Percentiles rank a stretch among this genome's conserved stretches.
Conservation (phyloP, 345 rosid species). For the Boechera stricta region DNA sequence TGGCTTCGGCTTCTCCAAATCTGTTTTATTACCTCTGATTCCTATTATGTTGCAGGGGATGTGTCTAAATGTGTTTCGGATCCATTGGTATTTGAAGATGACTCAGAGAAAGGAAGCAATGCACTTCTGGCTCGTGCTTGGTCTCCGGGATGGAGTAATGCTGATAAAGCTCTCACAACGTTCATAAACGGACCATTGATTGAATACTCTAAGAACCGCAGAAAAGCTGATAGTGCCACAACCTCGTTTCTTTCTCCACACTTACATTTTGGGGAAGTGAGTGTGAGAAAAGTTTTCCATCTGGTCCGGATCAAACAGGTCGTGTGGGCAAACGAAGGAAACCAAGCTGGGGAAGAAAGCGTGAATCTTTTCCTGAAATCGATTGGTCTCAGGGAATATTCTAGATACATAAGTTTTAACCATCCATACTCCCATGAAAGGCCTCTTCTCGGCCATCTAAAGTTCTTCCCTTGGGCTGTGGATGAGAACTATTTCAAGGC, state of each 20-base stretch:
- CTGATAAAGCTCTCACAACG: constrained; percentile 84
- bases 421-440: constrained; percentile 93
- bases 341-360: constrained; percentile 90
- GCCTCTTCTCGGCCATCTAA: constrained; percentile 94
- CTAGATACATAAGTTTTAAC: constrained; percentile 91
- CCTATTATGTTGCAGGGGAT: constrained; percentile 62
- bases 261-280: constrained; percentile 96
- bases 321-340: constrained; percentile 93
- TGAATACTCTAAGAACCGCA: constrained; percentile 84
- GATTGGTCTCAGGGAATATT: constrained; percentile 94
- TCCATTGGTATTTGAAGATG: constrained; percentile 82
- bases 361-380: constrained; percentile 92
- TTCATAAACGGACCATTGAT: constrained; percentile 85
- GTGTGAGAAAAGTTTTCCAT: constrained; percentile 95
- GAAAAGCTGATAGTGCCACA: constrained; percentile 97
- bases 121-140: constrained; percentile 98
- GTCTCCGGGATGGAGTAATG: constrained; percentile 98
- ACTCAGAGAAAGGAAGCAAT: constrained; percentile 92
- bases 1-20: not conserved
- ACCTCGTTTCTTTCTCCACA: constrained; percentile 97
- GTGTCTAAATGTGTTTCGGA: constrained; percentile 71
- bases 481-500: constrained; percentile 90
- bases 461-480: constrained; percentile 92
- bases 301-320: constrained; percentile 93
- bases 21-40: not conserved